Evolutionary conservation across 176 grass and related monocot species (phyloP).

Genomic region (Hyparrhenia diplandra): DNA sequence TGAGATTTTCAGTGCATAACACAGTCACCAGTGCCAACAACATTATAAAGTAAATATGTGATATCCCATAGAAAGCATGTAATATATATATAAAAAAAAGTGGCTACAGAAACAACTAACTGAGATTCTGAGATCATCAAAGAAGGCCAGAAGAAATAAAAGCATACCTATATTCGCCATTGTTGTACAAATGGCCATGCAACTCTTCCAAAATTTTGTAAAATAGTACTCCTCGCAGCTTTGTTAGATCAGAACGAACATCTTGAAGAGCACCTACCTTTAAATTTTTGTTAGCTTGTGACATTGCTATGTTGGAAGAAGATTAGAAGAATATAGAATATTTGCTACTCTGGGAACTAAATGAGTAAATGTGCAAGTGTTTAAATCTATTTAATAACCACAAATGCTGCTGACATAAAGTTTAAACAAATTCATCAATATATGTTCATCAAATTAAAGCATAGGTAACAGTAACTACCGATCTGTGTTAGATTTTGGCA

Average conservation of each 20-base stretch:
- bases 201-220: constrained; percentile 98
- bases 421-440: not conserved
- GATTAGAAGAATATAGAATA: constrained; percentile 29
- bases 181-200: constrained; percentile 90
- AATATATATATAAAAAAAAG: not conserved
- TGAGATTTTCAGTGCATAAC: constrained; percentile 6
- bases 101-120: constrained; percentile 1
- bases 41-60: constrained; percentile 24
- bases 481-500: not conserved
- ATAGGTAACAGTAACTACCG: not conserved
- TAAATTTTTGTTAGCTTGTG: constrained; percentile 37
- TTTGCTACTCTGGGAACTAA: not conserved
- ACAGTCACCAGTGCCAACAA: constrained; percentile 1
- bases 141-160: constrained; percentile 12
- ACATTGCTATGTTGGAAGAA: constrained; percentile 24
- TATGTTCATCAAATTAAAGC: not conserved
- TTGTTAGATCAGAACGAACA: constrained; percentile 90
- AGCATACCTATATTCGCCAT: constrained; percentile 75
- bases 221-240: constrained; percentile 81
- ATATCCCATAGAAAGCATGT: not conserved
- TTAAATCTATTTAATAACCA: not conserved
- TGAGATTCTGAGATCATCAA: not conserved
- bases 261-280: constrained; percentile 99
- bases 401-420: not conserved
- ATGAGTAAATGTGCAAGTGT: constrained; percentile 3